These are phyloP conservation scores for Sisymbrium altissimum DNA, from an alignment of 345 rosid genomes.

Conservation along the genomic window DNA sequence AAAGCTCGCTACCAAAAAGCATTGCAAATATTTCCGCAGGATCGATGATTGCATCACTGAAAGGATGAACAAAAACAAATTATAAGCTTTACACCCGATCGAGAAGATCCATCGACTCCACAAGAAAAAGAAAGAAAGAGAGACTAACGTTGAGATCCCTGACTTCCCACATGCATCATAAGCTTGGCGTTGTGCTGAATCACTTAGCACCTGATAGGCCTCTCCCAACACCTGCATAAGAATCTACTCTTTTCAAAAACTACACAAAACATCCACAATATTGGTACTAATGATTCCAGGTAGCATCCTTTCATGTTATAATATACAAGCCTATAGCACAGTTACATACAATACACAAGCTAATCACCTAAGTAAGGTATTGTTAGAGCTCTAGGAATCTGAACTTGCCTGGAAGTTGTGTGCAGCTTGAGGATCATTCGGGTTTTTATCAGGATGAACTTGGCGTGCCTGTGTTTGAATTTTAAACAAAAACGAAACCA, in stretches of 20 bases:
- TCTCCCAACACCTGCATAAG: constrained; percentile 76
- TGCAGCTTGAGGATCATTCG: constrained; percentile 87
- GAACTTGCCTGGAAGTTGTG: constrained; percentile 84
- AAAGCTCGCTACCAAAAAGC: constrained; percentile 99
- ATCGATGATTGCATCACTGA: constrained; percentile 86
- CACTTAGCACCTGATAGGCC: constrained; percentile 96
- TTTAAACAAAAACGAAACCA: not conserved
- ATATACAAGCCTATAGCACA: too few species aligned
- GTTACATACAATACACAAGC: too few species aligned
- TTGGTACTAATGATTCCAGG: not conserved
- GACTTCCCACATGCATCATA: constrained; percentile 90
- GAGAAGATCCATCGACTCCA: not conserved
- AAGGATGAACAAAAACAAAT: constrained; percentile 20
- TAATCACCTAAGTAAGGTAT: not conserved
- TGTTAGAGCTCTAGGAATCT: too few species aligned
- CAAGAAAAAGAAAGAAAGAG: constrained; percentile 12
- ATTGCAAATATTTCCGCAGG: constrained; percentile 96
- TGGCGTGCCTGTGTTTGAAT: constrained; percentile 73
- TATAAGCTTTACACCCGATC: constrained; percentile 18
- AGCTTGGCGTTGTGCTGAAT: constrained; percentile 86
- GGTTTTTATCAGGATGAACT: constrained; percentile 97
- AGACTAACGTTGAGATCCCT: constrained; percentile 89
- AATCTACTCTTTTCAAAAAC: not conserved
- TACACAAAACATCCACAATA: not conserved
- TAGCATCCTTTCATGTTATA: not conserved